Percentiles rank a stretch among this genome's conserved stretches.
Conservation (phyloP, 2,329 filamentous ascomycete species). For the Lecanicillium sp. region DNA sequence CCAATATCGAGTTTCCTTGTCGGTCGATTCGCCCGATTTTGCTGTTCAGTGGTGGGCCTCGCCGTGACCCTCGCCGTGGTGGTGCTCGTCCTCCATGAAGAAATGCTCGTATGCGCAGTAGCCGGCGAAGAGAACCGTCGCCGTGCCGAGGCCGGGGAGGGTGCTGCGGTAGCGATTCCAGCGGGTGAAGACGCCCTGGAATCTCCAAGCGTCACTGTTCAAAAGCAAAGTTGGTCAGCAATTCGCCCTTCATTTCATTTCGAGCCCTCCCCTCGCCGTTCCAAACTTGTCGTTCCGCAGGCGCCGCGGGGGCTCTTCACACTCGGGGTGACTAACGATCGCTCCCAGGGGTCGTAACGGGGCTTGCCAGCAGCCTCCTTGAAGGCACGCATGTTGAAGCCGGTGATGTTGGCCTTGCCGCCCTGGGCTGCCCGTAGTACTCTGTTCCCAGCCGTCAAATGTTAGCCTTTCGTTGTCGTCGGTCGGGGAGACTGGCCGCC, state of each 20-base stretch:
- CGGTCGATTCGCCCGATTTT: background rate
- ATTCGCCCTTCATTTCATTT: background rate
- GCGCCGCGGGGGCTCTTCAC: no score
- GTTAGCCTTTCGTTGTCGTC: no score
- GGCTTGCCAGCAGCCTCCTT: constrained; percentile 61
- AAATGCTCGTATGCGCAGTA: constrained; percentile 90
- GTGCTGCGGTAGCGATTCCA: constrained; percentile 81
- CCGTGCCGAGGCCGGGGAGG: constrained; percentile 89
- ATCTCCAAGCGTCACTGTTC: constrained; percentile 87
- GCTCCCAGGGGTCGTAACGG: constrained; percentile 62
- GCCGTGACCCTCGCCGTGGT: constrained; percentile 39
- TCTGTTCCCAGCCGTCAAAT: constrained; percentile 21
- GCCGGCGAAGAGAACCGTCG: constrained; percentile 79
- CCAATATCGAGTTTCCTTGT: background rate
- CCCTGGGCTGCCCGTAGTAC: constrained; percentile 46
- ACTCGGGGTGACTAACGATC: constrained; percentile 43
- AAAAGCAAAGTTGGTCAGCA: background rate
- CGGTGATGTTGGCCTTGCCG: constrained; percentile 72
- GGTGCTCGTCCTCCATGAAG: constrained; percentile 70
- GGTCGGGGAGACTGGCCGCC: no score
- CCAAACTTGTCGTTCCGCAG: no score
- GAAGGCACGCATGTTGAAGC: constrained; percentile 82
- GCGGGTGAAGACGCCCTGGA: constrained; percentile 79
- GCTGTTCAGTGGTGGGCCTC: constrained; percentile 6
- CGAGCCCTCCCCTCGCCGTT: background rate